phyloP scores from a whole-genome alignment of 768 basidiomycete species.

The Hygrophorus russula region DNA sequence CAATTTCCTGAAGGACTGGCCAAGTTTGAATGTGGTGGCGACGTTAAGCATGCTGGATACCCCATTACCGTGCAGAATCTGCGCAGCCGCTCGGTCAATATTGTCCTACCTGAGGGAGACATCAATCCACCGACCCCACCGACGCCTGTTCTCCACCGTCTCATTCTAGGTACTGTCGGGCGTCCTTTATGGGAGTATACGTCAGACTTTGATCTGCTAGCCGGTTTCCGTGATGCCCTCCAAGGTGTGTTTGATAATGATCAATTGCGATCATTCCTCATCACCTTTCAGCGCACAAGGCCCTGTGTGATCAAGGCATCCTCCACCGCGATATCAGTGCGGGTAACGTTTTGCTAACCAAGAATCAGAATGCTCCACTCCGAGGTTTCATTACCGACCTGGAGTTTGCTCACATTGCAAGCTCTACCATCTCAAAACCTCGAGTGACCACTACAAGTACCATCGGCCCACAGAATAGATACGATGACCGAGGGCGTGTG shows the following conservation, averaged over 20 bases:
- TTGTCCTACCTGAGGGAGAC: not conserved
- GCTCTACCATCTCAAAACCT: no score
- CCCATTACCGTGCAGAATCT: slow-evolving; percentile 6
- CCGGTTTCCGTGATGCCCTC: slow-evolving; percentile 10
- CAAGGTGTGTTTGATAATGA: slow-evolving; percentile 6
- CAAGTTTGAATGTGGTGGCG: slow-evolving; percentile 10
- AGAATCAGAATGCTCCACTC: not conserved
- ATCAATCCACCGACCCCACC: not conserved
- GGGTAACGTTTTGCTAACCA: slow-evolving; percentile 21
- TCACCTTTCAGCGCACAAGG: slow-evolving; percentile 11
- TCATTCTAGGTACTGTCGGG: slow-evolving; percentile 10
- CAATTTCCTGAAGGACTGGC: slow-evolving; percentile 8
- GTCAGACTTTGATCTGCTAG: slow-evolving; percentile 10
- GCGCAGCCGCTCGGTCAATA: not conserved
- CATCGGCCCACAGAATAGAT: slow-evolving; percentile 1
- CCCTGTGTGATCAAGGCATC: slow-evolving; percentile 14
- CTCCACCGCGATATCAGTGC: slow-evolving; percentile 22
- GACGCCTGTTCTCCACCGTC: slow-evolving; percentile 10
- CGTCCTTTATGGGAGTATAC: slow-evolving; percentile 12
- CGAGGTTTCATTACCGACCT: slow-evolving; percentile 21
- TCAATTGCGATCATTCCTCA: not conserved
- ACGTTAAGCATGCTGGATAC: slow-evolving; percentile 9
- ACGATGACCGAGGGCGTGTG: not conserved
- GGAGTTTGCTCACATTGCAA: slow-evolving; percentile 14
- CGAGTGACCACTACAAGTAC: not conserved